Evolutionary conservation across 1,284 basidiomycete species (phyloP).

Genomic region (Cryptococcus neoformans): DNA sequence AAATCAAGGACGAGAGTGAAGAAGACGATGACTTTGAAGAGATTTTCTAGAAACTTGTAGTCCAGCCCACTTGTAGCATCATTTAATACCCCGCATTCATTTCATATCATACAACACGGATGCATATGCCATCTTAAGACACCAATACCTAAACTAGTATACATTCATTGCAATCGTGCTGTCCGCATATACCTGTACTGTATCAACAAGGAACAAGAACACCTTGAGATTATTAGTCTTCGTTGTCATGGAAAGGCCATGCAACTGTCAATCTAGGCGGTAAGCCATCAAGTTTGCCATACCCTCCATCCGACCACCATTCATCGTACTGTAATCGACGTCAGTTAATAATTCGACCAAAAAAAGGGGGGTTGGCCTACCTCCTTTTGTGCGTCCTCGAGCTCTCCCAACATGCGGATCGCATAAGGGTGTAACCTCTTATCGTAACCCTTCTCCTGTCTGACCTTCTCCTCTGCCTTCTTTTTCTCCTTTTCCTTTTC

Average conservation of each 20-base stretch:
- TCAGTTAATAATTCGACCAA: not conserved
- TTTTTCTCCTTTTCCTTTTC: constrained; percentile 5
- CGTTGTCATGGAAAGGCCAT: constrained; percentile 50
- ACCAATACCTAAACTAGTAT: not conserved
- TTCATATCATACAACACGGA: not conserved
- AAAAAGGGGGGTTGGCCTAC: constrained; percentile 21
- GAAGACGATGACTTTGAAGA: constrained; percentile 34
- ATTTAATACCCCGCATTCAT: not conserved
- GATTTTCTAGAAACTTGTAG: constrained; percentile 8
- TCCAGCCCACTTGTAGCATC: not conserved
- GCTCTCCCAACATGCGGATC: constrained; percentile 51
- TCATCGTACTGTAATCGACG: constrained; percentile 40
- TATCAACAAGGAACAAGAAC: not conserved
- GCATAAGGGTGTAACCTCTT: constrained; percentile 52
- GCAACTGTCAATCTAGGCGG: constrained; percentile 50
- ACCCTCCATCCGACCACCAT: constrained; percentile 50
- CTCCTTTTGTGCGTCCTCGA: constrained; percentile 53
- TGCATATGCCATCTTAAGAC: not conserved
- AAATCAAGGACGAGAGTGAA: constrained; percentile 16
- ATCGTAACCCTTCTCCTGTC: constrained; percentile 34
- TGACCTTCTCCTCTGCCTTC: constrained; percentile 4
- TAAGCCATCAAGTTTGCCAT: constrained; percentile 45
- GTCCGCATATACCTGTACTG: not conserved
- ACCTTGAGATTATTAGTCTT: constrained; percentile 28
- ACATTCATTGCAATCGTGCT: not conserved